These are phyloP conservation scores for Tripterygium wilfordii DNA, from an alignment of 177 flowering plant species.

Conservation along the genomic window DNA sequence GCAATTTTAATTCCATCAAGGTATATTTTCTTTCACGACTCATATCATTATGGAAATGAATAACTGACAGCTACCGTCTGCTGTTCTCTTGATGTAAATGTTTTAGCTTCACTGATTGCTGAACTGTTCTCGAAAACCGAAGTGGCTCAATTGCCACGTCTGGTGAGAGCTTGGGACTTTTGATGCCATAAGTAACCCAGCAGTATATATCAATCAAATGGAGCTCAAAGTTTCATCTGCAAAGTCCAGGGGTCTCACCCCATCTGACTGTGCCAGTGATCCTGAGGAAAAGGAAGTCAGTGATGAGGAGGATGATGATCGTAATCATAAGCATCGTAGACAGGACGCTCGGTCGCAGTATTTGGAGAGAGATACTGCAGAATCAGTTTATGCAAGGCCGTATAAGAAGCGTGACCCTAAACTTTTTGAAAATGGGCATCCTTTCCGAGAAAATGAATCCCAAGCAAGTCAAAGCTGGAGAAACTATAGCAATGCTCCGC, in stretches of 20 bases:
- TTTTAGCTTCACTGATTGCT: too few species aligned
- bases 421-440: constrained; percentile 64
- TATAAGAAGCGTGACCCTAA: constrained; percentile 52
- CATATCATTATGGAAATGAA: too few species aligned
- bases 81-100: too few species aligned
- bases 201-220: constrained; percentile 13
- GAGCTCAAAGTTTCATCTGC: constrained; percentile 47
- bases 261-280: constrained; percentile 54
- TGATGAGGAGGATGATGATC: constrained; percentile 93
- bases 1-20: too few species aligned
- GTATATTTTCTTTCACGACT: too few species aligned
- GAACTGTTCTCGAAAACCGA: too few species aligned
- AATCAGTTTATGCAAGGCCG: constrained; percentile 40
- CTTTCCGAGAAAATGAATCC: constrained; percentile 45
- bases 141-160: constrained; percentile 2
- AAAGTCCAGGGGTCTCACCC: constrained; percentile 40
- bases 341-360: constrained; percentile 64
- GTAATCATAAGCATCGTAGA: constrained; percentile 92
- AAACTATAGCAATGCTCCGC: constrained; percentile 21
- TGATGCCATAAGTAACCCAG: constrained; percentile 6
- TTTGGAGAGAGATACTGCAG: constrained; percentile 49
- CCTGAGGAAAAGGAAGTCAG: constrained; percentile 75
- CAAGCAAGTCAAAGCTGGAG: constrained; percentile 47
- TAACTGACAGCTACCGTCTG: too few species aligned
- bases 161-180: constrained; percentile 2